Conservation (phyloP, 192 early-diverging fungal species). For the Coemansia furcata region DNA sequence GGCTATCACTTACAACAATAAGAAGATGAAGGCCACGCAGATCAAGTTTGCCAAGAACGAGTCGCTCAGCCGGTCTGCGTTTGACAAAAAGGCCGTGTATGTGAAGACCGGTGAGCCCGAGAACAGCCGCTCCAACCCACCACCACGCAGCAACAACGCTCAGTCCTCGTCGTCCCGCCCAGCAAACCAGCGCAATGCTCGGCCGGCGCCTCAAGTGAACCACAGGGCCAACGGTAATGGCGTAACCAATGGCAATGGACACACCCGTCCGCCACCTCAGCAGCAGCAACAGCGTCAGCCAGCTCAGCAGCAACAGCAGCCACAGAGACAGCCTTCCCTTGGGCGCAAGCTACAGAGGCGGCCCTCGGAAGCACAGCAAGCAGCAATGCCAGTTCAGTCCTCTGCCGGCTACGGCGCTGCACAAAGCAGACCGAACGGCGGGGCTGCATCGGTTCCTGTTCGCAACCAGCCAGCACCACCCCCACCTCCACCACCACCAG, state of each 20-base stretch:
- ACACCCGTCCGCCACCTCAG: constrained; percentile 2
- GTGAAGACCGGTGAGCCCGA: constrained; percentile 62
- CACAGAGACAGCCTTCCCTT: constrained; percentile 5
- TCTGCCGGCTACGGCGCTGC: neutral
- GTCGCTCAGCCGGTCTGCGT: constrained; percentile 42
- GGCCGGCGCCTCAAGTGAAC: constrained; percentile 11
- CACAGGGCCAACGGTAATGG: constrained; percentile 1
- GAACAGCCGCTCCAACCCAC: constrained; percentile 44
- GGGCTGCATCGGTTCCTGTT: constrained; percentile 9
- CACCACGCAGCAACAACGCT: constrained; percentile 10
- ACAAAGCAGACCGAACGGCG: constrained; percentile 1
- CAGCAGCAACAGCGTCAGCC: constrained; percentile 19
- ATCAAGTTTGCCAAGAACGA: constrained; percentile 80
- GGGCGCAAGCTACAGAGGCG: neutral
- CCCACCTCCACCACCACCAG: constrained; percentile 61
- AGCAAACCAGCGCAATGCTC: neutral
- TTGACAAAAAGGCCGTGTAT: constrained; percentile 71
- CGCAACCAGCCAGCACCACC: constrained; percentile 18
- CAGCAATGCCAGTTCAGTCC: neutral
- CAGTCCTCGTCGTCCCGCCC: neutral
- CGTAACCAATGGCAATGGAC: neutral
- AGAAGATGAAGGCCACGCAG: constrained; percentile 65
- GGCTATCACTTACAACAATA: constrained; percentile 67
- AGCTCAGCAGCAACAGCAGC: constrained; percentile 1
- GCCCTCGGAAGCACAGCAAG: neutral